Base-by-base conservation (phyloP, 2,329 filamentous ascomycete species). In the Neofusicoccum parvum region DNA sequence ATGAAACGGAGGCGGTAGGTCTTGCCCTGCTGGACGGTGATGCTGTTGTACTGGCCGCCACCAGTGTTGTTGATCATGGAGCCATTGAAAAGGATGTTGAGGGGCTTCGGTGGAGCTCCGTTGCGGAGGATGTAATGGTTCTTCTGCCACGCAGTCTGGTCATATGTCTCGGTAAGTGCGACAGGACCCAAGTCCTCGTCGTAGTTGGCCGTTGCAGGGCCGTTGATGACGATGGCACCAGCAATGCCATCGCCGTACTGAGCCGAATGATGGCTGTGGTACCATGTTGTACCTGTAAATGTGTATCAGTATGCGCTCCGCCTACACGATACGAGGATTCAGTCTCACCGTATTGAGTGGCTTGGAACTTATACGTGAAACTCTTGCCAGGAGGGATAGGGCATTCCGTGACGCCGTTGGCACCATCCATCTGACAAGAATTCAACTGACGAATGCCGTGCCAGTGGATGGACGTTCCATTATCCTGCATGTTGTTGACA, bases 401-500 rank as follows among this genome's bases (percentile, higher is more conserved):
- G 66, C 79, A 80, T 69, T 80, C 76, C 5, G 79, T 80, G 32
- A 81, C 71, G 15, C 80, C 80, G 27, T 79, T 78, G 3, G 87
- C 85, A 46, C 88, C 88, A 70, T 90, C 87, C 67, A 84, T 78
- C 51, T 81, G 76, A 68, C 82, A 84, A 54, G 80, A 85, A 70
- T 81, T 78, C 67, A 82, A 78, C 71, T 90, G 86, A 6, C 85
- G 82, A 39, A 90, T 67, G 0, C 84, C 88, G 70, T 90, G 87
- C 77, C 82, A 90, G 71, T 90, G 88, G 17, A 89, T 84, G 9
- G 81, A 81, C 7, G 86, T 89, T 37, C 87, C 86, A 67, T 90
- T 89, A 67, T 81, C 72, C 9, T 76, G 75, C 75, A 82, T 62
- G 53, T 79, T 70, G 72, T 88, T 90, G 39, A 77, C 83, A 6